Evolutionary conservation across 2,329 filamentous ascomycete genomes (phyloP).

Genomic region (Alternaria rosae): DNA sequence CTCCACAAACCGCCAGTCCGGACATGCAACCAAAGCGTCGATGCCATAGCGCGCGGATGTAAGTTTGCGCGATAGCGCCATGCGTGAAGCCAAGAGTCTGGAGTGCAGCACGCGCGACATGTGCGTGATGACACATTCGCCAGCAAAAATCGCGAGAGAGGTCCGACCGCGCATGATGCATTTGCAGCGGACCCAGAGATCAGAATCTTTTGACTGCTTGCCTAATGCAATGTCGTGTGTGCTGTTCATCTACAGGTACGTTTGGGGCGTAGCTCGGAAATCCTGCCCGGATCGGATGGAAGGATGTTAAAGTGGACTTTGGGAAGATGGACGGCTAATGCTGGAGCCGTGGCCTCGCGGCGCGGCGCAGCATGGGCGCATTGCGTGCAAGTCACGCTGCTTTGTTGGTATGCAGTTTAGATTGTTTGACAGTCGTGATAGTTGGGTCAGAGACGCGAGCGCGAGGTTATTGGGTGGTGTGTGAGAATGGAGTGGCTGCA

Average conservation of each 20-base stretch:
- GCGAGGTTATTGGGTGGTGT: conserved; percentile 1
- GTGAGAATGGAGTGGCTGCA: conserved; percentile 8
- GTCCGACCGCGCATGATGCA: conserved; percentile 6
- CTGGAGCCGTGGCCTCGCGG: neutral
- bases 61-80: conserved; percentile 6
- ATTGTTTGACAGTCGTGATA: conserved; percentile 5
- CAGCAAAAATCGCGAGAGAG: neutral
- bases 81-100: neutral
- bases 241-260: neutral
- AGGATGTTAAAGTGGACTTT: conserved; percentile 4
- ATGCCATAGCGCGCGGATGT: conserved; percentile 1
- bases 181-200: neutral
- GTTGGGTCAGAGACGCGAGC: neutral
- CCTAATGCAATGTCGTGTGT: neutral
- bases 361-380: conserved; percentile 8
- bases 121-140: neutral
- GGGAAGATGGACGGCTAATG: conserved; percentile 13
- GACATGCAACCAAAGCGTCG: neutral
- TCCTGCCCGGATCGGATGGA: conserved; percentile 13
- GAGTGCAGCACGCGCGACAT: neutral
- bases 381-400: conserved; percentile 12
- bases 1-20: neutral
- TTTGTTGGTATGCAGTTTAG: conserved; percentile 8
- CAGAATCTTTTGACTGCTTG: neutral
- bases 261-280: conserved; percentile 12